Percentiles rank a stretch among this genome's conserved stretches.
These are phyloP conservation scores for Penicillium paxilli DNA, from an alignment of 495 filamentous ascomycete genomes.

Conservation along the genomic window DNA sequence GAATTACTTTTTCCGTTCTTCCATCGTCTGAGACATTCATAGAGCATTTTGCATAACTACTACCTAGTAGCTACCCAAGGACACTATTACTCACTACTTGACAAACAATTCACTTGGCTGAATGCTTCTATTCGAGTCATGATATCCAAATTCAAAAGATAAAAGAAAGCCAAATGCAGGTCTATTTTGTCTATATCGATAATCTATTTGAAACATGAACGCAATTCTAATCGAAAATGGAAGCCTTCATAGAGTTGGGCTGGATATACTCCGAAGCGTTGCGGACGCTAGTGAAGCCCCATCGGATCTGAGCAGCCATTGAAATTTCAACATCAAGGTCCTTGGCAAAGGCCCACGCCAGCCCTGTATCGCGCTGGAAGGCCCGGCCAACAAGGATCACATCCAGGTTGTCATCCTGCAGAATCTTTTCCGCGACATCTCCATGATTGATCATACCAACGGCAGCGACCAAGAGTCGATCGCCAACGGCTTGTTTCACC, in stretches of 20 bases:
- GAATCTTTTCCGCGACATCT: constrained; percentile 48
- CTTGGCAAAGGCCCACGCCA: constrained; percentile 65
- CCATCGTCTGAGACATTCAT: neutral
- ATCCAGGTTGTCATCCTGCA: constrained; percentile 60
- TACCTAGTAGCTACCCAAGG: too few relatives aligned
- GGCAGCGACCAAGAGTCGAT: constrained; percentile 52
- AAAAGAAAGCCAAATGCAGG: too few relatives aligned
- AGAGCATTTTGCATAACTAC: too few relatives aligned
- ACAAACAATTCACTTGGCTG: too few relatives aligned
- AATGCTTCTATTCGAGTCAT: too few relatives aligned
- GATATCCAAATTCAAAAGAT: too few relatives aligned
- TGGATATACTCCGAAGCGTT: constrained; percentile 19
- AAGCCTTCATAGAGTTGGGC: constrained; percentile 22
- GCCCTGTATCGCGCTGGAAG: constrained; percentile 65
- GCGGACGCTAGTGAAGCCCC: constrained; percentile 36
- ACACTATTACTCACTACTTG: too few relatives aligned
- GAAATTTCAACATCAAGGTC: constrained; percentile 59
- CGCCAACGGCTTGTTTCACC: constrained; percentile 58
- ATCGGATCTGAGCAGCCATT: constrained; percentile 64
- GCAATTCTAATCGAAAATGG: neutral
- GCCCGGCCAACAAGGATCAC: constrained; percentile 57
- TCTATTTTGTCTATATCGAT: too few relatives aligned
- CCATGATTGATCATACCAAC: constrained; percentile 65
- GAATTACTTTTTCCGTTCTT: neutral
- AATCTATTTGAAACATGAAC: too few relatives aligned